Evolutionary conservation across 805 yeast species (phyloP).

Genomic region (Wickerhamomyces bisporus): DNA sequence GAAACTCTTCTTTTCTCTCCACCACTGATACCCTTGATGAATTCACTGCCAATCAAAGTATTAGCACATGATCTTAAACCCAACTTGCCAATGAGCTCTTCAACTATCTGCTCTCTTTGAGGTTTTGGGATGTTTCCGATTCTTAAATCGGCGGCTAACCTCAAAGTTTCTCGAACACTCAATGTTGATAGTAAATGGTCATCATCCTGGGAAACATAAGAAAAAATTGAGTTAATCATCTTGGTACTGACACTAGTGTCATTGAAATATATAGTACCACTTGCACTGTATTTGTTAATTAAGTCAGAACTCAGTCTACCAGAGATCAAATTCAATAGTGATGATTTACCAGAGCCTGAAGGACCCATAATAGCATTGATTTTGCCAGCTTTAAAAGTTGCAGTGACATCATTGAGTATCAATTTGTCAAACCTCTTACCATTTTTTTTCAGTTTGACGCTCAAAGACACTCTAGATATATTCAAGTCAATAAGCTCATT

Average conservation of each 20-base stretch:
- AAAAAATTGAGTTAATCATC: slow-evolving; percentile 47
- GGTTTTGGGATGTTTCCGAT: slow-evolving; percentile 40
- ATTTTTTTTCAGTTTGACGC: slow-evolving; percentile 9
- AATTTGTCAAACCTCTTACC: slow-evolving; percentile 9
- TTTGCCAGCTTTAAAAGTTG: slow-evolving; percentile 29
- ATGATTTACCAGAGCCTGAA: slow-evolving; percentile 74
- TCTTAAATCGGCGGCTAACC: slow-evolving; percentile 65
- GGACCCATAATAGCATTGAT: slow-evolving; percentile 79
- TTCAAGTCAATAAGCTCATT: slow-evolving; percentile 13
- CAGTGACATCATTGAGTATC: slow-evolving; percentile 17
- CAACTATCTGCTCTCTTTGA: slow-evolving; percentile 44
- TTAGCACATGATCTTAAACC: slow-evolving; percentile 76
- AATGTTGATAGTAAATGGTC: slow-evolving; percentile 64
- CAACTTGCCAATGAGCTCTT: slow-evolving; percentile 53
- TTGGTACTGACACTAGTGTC: slow-evolving; percentile 28
- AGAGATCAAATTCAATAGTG: slow-evolving; percentile 58
- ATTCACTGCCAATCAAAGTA: slow-evolving; percentile 59
- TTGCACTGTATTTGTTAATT: slow-evolving; percentile 21
- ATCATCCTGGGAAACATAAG: slow-evolving; percentile 82
- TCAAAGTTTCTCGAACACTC: slow-evolving; percentile 74
- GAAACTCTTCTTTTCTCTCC: slow-evolving; percentile 84
- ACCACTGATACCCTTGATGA: slow-evolving; percentile 67
- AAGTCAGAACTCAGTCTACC: slow-evolving; percentile 43
- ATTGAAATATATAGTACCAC: slow-evolving; percentile 45
- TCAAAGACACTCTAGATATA: slow-evolving; percentile 11